Percentiles rank a stretch among this genome's conserved stretches.
Conservation (phyloP, 768 basidiomycete genomes). For the Russula ochroleuca region DNA sequence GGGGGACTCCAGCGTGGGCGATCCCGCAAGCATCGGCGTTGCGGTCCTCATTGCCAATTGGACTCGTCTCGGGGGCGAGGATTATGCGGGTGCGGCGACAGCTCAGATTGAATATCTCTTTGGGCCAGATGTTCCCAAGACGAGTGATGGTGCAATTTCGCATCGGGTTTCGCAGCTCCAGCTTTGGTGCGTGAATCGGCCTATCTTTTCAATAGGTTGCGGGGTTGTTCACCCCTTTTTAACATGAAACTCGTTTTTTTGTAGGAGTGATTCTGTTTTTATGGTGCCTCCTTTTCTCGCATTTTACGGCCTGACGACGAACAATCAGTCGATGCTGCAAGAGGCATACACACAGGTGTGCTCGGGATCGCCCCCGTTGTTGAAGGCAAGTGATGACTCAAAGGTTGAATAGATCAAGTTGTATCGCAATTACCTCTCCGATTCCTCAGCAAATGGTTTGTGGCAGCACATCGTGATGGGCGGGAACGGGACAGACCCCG, state of each 20-base stretch:
- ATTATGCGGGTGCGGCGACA: conserved; percentile 59
- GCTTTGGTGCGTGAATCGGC: conserved; percentile 50
- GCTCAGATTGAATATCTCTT: conserved; percentile 65
- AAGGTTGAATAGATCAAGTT: conserved; percentile 42
- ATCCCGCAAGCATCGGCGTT: conserved; percentile 76
- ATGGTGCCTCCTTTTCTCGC: conserved; percentile 88
- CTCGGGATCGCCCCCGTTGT: background rate
- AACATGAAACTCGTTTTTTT: background rate
- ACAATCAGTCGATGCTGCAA: conserved; percentile 53
- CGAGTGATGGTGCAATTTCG: conserved; percentile 74
- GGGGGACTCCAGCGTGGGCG: conserved; percentile 60
- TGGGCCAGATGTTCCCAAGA: conserved; percentile 48
- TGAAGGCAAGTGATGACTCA: background rate
- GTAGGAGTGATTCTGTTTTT: conserved; percentile 74
- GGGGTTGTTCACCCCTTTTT: no score
- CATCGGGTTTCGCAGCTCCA: conserved; percentile 67
- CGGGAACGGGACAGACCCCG: conserved; percentile 46
- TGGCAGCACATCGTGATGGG: conserved; percentile 79
- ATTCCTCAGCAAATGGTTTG: conserved; percentile 46
- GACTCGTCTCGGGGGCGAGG: conserved; percentile 45
- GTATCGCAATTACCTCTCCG: conserved; percentile 63
- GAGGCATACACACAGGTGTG: conserved; percentile 61
- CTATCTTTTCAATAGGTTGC: background rate
- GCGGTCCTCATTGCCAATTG: conserved; percentile 61
- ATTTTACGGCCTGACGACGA: conserved; percentile 66